Conservation (phyloP, 192 early-diverging fungal genomes). For the Mortierella hygrophila region DNA sequence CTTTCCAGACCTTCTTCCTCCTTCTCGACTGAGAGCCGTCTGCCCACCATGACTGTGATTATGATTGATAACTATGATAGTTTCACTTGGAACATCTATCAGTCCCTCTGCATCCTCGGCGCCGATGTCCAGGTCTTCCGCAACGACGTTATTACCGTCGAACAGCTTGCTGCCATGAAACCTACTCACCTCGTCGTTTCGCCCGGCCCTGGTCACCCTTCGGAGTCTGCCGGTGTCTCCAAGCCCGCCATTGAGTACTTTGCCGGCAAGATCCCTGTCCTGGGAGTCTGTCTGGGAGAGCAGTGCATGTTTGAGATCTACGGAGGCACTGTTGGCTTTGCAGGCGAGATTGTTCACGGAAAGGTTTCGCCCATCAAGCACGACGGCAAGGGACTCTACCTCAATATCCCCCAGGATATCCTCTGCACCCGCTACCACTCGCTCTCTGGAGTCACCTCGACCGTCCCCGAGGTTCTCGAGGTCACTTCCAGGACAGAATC, state of each 20-base stretch:
- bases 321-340: slow-evolving; percentile 92
- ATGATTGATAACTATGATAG: slow-evolving; percentile 99
- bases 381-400: slow-evolving; percentile 91
- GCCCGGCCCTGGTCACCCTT: slow-evolving; percentile 96
- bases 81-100: slow-evolving; percentile 99
- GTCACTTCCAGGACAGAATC: slow-evolving; percentile 89
- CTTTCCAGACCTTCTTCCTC: neutral
- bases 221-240: slow-evolving; percentile 91
- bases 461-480: slow-evolving; percentile 86
- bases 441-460: slow-evolving; percentile 86
- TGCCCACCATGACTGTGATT: slow-evolving; percentile 70
- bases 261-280: slow-evolving; percentile 94
- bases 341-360: slow-evolving; percentile 98
- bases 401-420: slow-evolving; percentile 86
- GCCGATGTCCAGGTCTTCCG: slow-evolving; percentile 93
- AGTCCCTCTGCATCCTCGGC: slow-evolving; percentile 91
- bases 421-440: slow-evolving; percentile 97
- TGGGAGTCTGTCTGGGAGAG: slow-evolving; percentile 97
- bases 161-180: slow-evolving; percentile 82
- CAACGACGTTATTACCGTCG: slow-evolving; percentile 94
- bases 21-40: neutral
- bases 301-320: slow-evolving; percentile 98
- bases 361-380: slow-evolving; percentile 94
- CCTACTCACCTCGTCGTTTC: slow-evolving; percentile 97
- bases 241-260: slow-evolving; percentile 88